phyloP scores from a whole-genome alignment of 148 eudicot genomes.

The Fagopyrum esculentum region DNA sequence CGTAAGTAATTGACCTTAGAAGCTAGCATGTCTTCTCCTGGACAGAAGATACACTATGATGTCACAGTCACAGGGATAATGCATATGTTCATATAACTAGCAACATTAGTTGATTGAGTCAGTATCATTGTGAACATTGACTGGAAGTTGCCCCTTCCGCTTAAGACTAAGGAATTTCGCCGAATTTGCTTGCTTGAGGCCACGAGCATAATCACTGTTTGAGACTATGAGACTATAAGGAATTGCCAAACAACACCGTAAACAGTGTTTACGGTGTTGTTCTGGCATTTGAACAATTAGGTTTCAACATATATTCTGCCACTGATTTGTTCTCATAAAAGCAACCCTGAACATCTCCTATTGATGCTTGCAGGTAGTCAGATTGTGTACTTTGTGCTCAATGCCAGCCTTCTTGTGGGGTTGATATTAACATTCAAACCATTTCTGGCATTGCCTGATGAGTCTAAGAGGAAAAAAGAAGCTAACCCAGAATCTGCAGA shows the following conservation, averaged over 20 bases:
- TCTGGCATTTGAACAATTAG: not conserved
- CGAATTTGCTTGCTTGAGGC: too few relatives aligned
- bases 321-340: not conserved
- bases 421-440: conserved; percentile 27
- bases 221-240: too few relatives aligned
- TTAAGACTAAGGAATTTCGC: too few relatives aligned
- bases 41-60: not conserved
- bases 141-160: too few relatives aligned
- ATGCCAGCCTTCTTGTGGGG: conserved; percentile 16
- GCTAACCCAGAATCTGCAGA: conserved; percentile 9
- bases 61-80: not conserved
- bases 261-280: not conserved
- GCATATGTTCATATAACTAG: not conserved
- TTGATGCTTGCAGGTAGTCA: conserved; percentile 18
- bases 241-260: too few relatives aligned
- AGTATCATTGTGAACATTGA: not conserved
- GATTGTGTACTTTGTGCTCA: conserved; percentile 20
- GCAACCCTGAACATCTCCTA: not conserved
- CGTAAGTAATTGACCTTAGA: not conserved
- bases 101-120: not conserved
- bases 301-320: not conserved
- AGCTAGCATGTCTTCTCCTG: not conserved
- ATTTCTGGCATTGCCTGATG: conserved; percentile 18
- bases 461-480: not conserved
- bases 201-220: too few relatives aligned